Evolutionary conservation across 2,329 filamentous ascomycete species (phyloP).

Genomic region (Monilinia vaccinii-corymbosi): DNA sequence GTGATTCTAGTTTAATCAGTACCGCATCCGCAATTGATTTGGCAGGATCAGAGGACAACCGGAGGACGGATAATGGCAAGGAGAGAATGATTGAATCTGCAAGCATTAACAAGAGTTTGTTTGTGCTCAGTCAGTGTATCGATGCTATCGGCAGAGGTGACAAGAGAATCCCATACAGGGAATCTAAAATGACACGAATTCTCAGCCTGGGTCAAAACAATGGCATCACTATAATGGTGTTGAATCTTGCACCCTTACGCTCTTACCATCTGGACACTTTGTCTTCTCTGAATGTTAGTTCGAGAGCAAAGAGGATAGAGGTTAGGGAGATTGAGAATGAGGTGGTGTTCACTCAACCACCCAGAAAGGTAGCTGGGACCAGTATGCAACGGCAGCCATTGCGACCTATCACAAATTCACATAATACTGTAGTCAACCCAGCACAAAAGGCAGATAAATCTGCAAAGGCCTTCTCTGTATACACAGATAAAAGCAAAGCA

Average conservation of each 20-base stretch:
- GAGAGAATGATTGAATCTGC: slow-evolving; percentile 90
- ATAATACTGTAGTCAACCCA: slow-evolving; percentile 60
- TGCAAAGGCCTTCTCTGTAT: slow-evolving; percentile 78
- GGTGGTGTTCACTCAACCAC: slow-evolving; percentile 71
- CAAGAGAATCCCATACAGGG: slow-evolving; percentile 79
- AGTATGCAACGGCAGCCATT: slow-evolving; percentile 62
- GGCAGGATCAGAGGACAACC: slow-evolving; percentile 91
- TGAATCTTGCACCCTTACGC: slow-evolving; percentile 84
- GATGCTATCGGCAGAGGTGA: slow-evolving; percentile 77
- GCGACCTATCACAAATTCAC: slow-evolving; percentile 63
- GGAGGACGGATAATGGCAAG: slow-evolving; percentile 86
- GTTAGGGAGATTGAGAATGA: slow-evolving; percentile 94
- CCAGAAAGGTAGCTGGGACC: slow-evolving; percentile 42
- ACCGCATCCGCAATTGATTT: slow-evolving; percentile 90
- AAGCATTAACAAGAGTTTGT: slow-evolving; percentile 95
- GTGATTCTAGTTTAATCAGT: slow-evolving; percentile 61
- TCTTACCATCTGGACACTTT: slow-evolving; percentile 91
- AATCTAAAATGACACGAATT: slow-evolving; percentile 92
- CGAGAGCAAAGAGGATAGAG: slow-evolving; percentile 91
- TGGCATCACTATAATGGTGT: slow-evolving; percentile 90
- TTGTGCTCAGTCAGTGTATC: slow-evolving; percentile 89
- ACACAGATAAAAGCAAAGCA: slow-evolving; percentile 60
- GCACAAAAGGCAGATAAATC: slow-evolving; percentile 58
- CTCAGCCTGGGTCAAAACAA: slow-evolving; percentile 89
- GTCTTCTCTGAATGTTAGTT: slow-evolving; percentile 90